A percentile compares a stretch with the other conserved stretches of the same genome.
Conservation (phyloP, 768 basidiomycete species). For the Pisolithus tinctorius region DNA sequence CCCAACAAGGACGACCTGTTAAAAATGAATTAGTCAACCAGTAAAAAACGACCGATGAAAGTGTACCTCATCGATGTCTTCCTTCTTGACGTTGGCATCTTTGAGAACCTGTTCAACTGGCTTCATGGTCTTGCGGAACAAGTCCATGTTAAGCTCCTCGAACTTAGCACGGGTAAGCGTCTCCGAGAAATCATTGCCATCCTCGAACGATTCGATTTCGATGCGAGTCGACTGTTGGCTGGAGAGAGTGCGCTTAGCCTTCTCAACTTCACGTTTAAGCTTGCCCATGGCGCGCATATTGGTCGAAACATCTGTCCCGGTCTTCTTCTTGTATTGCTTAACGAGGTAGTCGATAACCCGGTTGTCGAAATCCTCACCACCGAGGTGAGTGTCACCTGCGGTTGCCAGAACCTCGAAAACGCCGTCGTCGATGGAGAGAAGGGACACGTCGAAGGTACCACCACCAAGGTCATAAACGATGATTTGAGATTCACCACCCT, state of each 20-base stretch:
- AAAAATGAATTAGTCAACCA: background rate
- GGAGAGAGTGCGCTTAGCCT: conserved; percentile 90
- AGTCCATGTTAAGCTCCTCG: conserved; percentile 97
- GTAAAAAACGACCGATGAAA: background rate
- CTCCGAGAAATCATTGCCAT: conserved; percentile 96
- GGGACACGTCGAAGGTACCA: conserved; percentile 98
- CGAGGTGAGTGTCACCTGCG: conserved; percentile 90
- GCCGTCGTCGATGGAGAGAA: conserved; percentile 90
- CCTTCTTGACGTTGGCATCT: conserved; percentile 98
- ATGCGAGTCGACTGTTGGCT: conserved; percentile 85
- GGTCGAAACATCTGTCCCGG: conserved; percentile 71
- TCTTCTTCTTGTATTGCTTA: conserved; percentile 90
- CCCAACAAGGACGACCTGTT: conserved; percentile 81
- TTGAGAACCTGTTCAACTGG: conserved; percentile 98
- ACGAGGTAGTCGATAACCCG: conserved; percentile 85
- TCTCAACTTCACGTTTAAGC: conserved; percentile 90
- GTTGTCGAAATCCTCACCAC: conserved; percentile 96
- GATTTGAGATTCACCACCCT: conserved; percentile 88
- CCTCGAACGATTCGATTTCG: conserved; percentile 95
- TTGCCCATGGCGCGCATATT: conserved; percentile 85
- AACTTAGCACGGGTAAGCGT: conserved; percentile 97
- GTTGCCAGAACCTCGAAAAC: conserved; percentile 88
- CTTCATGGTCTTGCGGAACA: conserved; percentile 99
- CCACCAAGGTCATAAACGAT: conserved; percentile 98
- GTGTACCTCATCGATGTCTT: conserved; percentile 82